Evolutionary conservation across 352 stramenopile genomes (phyloP).

Genomic region (Phytopythium delawarense): DNA sequence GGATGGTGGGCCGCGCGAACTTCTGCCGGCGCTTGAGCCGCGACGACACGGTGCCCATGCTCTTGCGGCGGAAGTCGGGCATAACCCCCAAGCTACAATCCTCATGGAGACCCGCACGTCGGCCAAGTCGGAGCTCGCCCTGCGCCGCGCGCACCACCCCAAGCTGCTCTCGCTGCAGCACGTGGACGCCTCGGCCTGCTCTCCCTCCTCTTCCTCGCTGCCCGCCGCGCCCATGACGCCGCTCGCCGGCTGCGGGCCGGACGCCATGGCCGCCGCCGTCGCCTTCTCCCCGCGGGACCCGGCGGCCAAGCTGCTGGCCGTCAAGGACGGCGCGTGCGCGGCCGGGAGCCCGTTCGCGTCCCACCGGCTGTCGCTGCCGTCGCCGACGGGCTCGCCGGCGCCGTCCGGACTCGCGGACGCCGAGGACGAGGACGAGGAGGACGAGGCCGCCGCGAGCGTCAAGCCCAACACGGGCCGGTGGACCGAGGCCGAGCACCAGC

Average conservation of each 20-base stretch:
- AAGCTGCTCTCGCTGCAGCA: conserved; percentile 52
- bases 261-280: conserved; percentile 15
- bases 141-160: conserved; percentile 18
- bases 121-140: not conserved
- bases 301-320: conserved; percentile 36
- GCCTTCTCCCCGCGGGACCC: conserved; percentile 56
- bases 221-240: conserved; percentile 38
- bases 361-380: conserved; percentile 23
- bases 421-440: conserved; percentile 26
- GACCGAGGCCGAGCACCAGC: conserved; percentile 85
- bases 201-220: too few relatives aligned
- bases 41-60: conserved; percentile 59
- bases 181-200: conserved; percentile 17
- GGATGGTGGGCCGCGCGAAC: conserved; percentile 54
- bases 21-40: conserved; percentile 63
- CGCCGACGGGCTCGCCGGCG: conserved; percentile 1
- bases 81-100: too few relatives aligned
- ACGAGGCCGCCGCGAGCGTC: conserved; percentile 10
- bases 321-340: conserved; percentile 10
- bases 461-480: conserved; percentile 84
- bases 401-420: conserved; percentile 16
- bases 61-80: conserved; percentile 35
- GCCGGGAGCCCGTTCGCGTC: conserved; percentile 13
- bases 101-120: conserved; percentile 31
- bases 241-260: conserved; percentile 18